These are phyloP conservation scores for Populus trichocarpa DNA, from an alignment of 441 rosid species.

Conservation along the genomic window DNA sequence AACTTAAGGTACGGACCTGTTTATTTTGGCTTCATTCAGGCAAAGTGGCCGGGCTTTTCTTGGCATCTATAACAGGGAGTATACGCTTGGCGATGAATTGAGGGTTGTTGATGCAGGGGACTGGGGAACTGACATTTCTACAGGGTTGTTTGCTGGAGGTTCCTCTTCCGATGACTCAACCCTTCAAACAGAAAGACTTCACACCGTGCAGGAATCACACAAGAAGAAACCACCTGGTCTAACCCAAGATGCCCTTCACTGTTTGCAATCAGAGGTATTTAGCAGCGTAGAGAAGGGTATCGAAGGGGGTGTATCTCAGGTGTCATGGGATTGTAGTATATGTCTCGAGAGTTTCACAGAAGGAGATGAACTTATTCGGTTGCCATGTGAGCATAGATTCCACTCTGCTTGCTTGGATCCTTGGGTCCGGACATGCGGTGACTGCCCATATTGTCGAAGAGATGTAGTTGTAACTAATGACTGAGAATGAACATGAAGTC, in stretches of 20 bases:
- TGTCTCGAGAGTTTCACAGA: constrained; percentile 76
- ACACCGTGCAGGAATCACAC: constrained; percentile 19
- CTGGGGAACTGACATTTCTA: constrained; percentile 29
- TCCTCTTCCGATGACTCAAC: constrained; percentile 23
- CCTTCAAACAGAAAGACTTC: constrained; percentile 35
- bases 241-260: constrained; percentile 43
- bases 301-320: constrained; percentile 17
- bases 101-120: constrained; percentile 40
- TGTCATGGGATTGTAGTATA: constrained; percentile 64
- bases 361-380: constrained; percentile 52
- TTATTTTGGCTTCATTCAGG: constrained; percentile 37
- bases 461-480: constrained; percentile 33
- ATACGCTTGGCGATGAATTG: constrained; percentile 29
- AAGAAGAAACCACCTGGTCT: constrained; percentile 80
- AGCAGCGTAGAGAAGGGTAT: constrained; percentile 23
- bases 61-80: constrained; percentile 25
- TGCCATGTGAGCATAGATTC: constrained; percentile 69
- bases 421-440: constrained; percentile 83
- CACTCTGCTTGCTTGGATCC: constrained; percentile 78
- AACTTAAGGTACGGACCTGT: constrained; percentile 3
- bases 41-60: constrained; percentile 37
- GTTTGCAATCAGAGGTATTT: constrained; percentile 45
- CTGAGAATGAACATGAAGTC: neutral
- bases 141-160: constrained; percentile 16
- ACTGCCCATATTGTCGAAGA: constrained; percentile 89